Conservation (phyloP, 345 rosid genomes). For the thale cress (Arabidopsis thaliana) region TAIR10.1 NC_003074.8:501501-502000, state of each 20-base stretch:
- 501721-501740: constrained; percentile 75
- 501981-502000: constrained; percentile 29
- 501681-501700: constrained; percentile 73
- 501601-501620: constrained; percentile 91
- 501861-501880: background rate
- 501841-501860: constrained; percentile 61
- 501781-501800: constrained; percentile 83
- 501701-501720: constrained; percentile 85
- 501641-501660: constrained; percentile 71
- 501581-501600: constrained; percentile 72
- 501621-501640: constrained; percentile 86
- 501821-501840: constrained; percentile 78
- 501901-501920: background rate
- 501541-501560: background rate
- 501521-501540: no score
- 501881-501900: constrained; percentile 18
- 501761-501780: constrained; percentile 87
- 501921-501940: background rate
- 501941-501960: constrained; percentile 3
- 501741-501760: constrained; percentile 83
- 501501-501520: background rate
- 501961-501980: constrained; percentile 22
- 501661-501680: constrained; percentile 75
- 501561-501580: constrained; percentile 3
- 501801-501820: constrained; percentile 74